phyloP scores from a whole-genome alignment of 352 stramenopile species.

The Phytophthora aleatoria region DNA sequence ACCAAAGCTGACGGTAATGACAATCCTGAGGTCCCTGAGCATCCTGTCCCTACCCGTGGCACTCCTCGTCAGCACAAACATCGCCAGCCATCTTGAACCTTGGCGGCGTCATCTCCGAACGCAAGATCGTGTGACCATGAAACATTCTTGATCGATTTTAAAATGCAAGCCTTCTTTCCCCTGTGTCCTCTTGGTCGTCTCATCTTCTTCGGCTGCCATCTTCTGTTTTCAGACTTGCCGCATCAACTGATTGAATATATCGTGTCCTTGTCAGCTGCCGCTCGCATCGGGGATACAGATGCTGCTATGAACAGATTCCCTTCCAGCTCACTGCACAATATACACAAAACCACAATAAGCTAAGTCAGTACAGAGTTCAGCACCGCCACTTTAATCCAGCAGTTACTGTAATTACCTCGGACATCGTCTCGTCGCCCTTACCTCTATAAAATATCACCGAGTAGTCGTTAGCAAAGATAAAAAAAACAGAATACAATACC shows the following conservation, averaged over 20 bases:
- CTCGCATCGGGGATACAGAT: constrained; percentile 9
- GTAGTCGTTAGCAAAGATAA: background rate
- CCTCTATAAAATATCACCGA: constrained; percentile 6
- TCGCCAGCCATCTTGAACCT: constrained; percentile 31
- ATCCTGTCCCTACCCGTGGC: constrained; percentile 18
- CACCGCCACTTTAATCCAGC: background rate
- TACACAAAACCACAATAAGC: constrained; percentile 2
- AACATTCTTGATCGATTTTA: constrained; percentile 59
- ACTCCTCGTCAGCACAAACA: constrained; percentile 32
- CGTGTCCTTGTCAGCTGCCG: constrained; percentile 2
- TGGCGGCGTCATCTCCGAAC: constrained; percentile 32
- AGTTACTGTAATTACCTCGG: constrained; percentile 19
- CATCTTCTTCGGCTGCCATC: constrained; percentile 15
- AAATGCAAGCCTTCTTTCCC: constrained; percentile 43
- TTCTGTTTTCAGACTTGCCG: constrained; percentile 17
- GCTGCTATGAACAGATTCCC: constrained; percentile 10
- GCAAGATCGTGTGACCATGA: constrained; percentile 41
- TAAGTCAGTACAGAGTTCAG: constrained; percentile 1
- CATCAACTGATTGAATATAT: constrained; percentile 7
- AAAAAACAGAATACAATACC: background rate
- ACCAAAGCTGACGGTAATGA: too few relatives aligned
- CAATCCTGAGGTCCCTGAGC: background rate
- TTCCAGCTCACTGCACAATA: constrained; percentile 26
- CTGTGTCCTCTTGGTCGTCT: constrained; percentile 26
- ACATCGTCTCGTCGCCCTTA: constrained; percentile 28